Conservation (phyloP, 129 eudicot genomes). For the Apium graveolens region DNA sequence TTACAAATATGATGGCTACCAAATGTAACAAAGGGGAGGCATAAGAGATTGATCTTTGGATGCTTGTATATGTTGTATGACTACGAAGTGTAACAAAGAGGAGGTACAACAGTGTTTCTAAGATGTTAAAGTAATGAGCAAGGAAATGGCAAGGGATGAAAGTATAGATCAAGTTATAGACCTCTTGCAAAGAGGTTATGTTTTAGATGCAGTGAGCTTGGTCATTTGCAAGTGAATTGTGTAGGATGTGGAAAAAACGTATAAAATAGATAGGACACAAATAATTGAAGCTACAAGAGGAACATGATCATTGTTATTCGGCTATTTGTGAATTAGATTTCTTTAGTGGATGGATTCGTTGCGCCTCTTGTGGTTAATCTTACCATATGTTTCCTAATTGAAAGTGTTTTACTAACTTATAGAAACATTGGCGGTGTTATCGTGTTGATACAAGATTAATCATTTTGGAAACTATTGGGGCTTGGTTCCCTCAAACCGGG, state of each 20-base stretch:
- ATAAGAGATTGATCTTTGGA: too few relatives aligned
- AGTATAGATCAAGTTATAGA: background rate
- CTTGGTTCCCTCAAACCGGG: background rate
- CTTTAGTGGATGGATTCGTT: too few relatives aligned
- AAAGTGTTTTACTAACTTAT: background rate
- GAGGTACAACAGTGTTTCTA: background rate
- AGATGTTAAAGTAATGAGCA: background rate
- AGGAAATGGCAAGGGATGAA: background rate
- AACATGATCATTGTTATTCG: too few relatives aligned
- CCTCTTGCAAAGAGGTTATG: background rate
- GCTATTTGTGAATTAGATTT: too few relatives aligned
- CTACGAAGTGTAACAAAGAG: too few relatives aligned
- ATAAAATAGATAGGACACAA: background rate
- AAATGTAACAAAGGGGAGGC: too few relatives aligned
- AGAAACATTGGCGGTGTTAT: background rate
- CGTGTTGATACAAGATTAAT: background rate
- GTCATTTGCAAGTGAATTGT: background rate
- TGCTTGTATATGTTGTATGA: too few relatives aligned
- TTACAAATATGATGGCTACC: too few relatives aligned
- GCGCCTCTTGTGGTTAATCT: too few relatives aligned
- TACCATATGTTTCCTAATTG: background rate
- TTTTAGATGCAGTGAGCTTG: background rate
- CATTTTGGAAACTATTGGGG: background rate
- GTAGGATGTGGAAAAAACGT: background rate
- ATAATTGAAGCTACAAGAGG: background rate